Conservation (phyloP, 495 filamentous ascomycete genomes). For the Penicillium alfredii region DNA sequence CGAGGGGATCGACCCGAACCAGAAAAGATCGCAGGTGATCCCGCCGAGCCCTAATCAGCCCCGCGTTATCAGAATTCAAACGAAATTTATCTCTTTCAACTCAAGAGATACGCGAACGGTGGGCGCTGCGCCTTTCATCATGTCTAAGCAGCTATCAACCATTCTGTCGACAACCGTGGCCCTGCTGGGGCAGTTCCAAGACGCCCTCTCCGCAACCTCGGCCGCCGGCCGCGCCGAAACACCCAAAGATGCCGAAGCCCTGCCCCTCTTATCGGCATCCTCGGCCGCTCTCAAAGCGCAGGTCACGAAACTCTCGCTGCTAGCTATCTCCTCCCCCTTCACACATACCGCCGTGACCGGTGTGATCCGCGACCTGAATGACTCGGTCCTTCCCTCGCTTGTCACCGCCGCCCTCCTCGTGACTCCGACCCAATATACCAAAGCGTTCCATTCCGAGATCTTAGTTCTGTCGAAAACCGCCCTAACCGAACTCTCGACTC, state of each 20-base stretch:
- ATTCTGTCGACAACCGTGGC: conserved; percentile 27
- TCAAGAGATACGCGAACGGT: no score
- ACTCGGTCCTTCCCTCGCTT: conserved; percentile 62
- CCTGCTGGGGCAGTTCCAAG: conserved; percentile 36
- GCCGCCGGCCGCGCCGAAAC: conserved; percentile 16
- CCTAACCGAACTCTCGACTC: conserved; percentile 33
- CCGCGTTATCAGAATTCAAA: conserved; percentile 22
- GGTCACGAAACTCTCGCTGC: conserved; percentile 76
- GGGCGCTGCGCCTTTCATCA: conserved; percentile 16
- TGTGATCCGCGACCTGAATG: conserved; percentile 59
- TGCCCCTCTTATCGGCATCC: conserved; percentile 59
- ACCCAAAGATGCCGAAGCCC: conserved; percentile 39
- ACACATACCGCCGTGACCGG: conserved; percentile 65
- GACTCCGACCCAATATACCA: conserved; percentile 50
- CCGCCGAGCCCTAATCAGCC: conserved; percentile 36
- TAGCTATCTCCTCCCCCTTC: conserved; percentile 79
- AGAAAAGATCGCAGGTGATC: conserved; percentile 19
- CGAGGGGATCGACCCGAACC: no score
- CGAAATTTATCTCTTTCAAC: conserved; percentile 23
- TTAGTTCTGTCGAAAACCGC: conserved; percentile 24
- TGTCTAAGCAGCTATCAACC: conserved; percentile 34
- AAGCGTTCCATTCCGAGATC: conserved; percentile 50
- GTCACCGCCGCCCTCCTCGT: conserved; percentile 63
- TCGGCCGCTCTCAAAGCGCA: conserved; percentile 68
- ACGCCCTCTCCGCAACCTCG: conserved; percentile 24